Evolutionary conservation across 2,329 filamentous ascomycete species (phyloP).

Genomic region (Arthrobotrys megalospora): DNA sequence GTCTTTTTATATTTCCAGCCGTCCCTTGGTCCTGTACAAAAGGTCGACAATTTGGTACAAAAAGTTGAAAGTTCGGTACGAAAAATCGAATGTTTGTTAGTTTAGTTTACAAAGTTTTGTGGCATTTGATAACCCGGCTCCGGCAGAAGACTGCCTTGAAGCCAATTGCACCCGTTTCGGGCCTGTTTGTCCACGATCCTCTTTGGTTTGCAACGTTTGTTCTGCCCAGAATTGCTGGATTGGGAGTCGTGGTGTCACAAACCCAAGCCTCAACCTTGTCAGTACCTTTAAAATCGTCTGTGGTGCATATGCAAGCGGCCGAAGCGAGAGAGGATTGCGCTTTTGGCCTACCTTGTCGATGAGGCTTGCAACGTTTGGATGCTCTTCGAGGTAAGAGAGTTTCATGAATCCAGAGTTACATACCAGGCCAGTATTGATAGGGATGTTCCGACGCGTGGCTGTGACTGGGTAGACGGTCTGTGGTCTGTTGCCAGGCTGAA

Average conservation of each 20-base stretch:
- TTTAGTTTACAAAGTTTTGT: neutral
- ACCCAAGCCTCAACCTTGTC: neutral
- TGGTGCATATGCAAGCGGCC: slow-evolving; percentile 9
- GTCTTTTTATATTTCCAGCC: slow-evolving; percentile 16
- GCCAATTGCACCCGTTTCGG: neutral
- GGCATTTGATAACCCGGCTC: neutral
- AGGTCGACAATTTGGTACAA: slow-evolving; percentile 8
- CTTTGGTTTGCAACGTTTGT: neutral
- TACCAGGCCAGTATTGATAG: too few species aligned
- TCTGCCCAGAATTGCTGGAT: neutral
- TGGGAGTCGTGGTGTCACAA: neutral
- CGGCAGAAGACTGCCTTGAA: slow-evolving; percentile 8
- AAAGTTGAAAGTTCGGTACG: slow-evolving; percentile 15
- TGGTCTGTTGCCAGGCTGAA: slow-evolving; percentile 8
- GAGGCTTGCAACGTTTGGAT: too few species aligned
- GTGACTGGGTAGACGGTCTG: neutral
- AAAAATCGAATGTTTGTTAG: slow-evolving; percentile 11
- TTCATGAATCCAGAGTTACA: neutral
- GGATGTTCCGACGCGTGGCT: slow-evolving; percentile 30
- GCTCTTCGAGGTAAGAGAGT: neutral
- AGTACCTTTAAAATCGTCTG: neutral
- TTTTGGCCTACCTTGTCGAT: slow-evolving; percentile 10
- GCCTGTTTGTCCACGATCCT: neutral
- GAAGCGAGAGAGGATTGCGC: slow-evolving; percentile 20
- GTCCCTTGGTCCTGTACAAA: slow-evolving; percentile 21